These are phyloP conservation scores for Phytophthora cactorum DNA, from an alignment of 352 stramenopile species.

Conservation along the genomic window DNA sequence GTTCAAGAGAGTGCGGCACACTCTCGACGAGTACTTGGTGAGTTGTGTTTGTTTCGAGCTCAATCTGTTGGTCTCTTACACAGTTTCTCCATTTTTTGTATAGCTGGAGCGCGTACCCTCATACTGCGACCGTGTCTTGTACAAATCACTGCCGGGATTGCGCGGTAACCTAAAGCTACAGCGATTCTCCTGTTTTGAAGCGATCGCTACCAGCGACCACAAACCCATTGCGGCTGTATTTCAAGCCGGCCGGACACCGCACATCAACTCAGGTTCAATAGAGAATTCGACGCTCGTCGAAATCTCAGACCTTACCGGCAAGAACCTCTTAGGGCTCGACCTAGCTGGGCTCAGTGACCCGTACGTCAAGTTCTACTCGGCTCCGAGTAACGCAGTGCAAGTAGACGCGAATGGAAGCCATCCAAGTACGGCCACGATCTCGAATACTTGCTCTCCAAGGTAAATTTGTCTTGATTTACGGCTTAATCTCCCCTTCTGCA, in stretches of 20 bases:
- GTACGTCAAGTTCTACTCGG: conserved; percentile 85
- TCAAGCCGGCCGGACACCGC: conserved; percentile 43
- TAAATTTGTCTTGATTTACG: conserved; percentile 30
- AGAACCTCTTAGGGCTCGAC: conserved; percentile 76
- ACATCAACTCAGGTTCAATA: conserved; percentile 28
- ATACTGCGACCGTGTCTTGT: conserved; percentile 85
- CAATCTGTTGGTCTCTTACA: conserved; percentile 2
- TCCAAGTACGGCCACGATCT: conserved; percentile 66
- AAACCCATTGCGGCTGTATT: conserved; percentile 80
- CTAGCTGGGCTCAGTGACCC: conserved; percentile 80
- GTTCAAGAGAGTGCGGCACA: conserved; percentile 82
- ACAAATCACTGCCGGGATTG: conserved; percentile 78
- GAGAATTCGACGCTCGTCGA: conserved; percentile 59
- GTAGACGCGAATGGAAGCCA: conserved; percentile 54
- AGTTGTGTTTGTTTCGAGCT: conserved; percentile 2
- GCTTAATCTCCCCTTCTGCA: background rate
- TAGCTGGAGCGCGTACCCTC: conserved; percentile 80
- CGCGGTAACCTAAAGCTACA: conserved; percentile 58
- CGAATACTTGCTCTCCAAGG: conserved; percentile 64
- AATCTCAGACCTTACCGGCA: conserved; percentile 62
- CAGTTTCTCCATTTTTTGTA: background rate
- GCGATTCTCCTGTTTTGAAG: conserved; percentile 63
- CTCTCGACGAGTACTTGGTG: conserved; percentile 40
- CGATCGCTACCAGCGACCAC: conserved; percentile 84
- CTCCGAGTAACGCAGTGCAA: conserved; percentile 58